Conservation (phyloP, 2,329 filamentous ascomycete species). For the Diaporthe capsici region DNA sequence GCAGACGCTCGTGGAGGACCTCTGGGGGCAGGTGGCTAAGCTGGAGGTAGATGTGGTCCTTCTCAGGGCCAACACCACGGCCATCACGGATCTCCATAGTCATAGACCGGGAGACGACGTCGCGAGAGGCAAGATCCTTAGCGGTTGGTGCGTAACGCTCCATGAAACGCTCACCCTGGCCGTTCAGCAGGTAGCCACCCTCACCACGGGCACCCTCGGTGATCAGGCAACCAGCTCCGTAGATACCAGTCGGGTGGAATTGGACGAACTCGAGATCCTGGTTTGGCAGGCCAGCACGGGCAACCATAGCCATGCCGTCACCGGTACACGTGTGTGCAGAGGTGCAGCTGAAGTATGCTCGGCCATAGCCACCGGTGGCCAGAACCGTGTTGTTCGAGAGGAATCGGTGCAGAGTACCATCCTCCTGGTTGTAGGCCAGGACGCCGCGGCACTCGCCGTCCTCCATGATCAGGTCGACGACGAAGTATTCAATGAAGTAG, state of each 20-base stretch:
- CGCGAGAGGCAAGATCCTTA: conserved; percentile 96
- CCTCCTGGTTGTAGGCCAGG: conserved; percentile 98
- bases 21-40: conserved; percentile 94
- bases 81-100: conserved; percentile 98
- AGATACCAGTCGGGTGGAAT: conserved; percentile 99
- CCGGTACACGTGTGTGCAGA: conserved; percentile 98
- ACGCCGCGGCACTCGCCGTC: conserved; percentile 97
- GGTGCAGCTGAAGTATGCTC: conserved; percentile 98
- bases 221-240: conserved; percentile 97
- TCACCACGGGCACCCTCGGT: conserved; percentile 98
- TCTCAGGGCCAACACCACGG: conserved; percentile 95
- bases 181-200: conserved; percentile 97
- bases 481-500: conserved; percentile 99
- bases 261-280: conserved; percentile 99
- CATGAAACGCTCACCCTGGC: conserved; percentile 99
- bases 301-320: conserved; percentile 99
- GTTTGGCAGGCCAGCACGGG: conserved; percentile 96
- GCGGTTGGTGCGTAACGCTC: conserved; percentile 97
- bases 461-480: conserved; percentile 96
- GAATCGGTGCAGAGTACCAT: conserved; percentile 97
- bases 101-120: conserved; percentile 98
- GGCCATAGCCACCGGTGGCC: conserved; percentile 96
- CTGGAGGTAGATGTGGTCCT: conserved; percentile 99
- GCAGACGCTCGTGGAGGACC: conserved; percentile 94
- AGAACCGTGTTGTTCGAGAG: conserved; percentile 96